phyloP scores from a whole-genome alignment of 2,329 filamentous ascomycete species.

The Diaporthe citriasiana region DNA sequence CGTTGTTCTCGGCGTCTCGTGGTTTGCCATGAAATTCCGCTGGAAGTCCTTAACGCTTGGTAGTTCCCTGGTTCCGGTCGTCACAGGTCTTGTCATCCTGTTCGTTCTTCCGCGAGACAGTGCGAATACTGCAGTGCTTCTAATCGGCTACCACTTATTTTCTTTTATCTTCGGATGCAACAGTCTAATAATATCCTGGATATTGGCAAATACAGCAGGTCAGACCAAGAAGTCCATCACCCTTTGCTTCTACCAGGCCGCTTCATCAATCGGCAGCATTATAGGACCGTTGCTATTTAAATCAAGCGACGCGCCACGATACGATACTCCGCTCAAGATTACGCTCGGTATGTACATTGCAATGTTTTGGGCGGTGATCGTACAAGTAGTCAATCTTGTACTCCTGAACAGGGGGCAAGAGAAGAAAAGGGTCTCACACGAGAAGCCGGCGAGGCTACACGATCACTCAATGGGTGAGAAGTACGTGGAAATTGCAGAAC shows the following conservation, averaged over 20 bases:
- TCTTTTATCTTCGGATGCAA: conserved; percentile 77
- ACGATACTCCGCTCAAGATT: conserved; percentile 68
- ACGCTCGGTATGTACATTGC: conserved; percentile 69
- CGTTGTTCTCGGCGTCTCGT: conserved; percentile 71
- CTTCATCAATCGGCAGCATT: conserved; percentile 74
- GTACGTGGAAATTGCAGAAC: conserved; percentile 54
- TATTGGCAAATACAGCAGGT: conserved; percentile 77
- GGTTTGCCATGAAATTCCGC: conserved; percentile 67
- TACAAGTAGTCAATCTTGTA: conserved; percentile 69
- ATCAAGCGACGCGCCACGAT: conserved; percentile 68
- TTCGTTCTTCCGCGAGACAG: conserved; percentile 64
- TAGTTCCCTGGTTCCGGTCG: conserved; percentile 69
- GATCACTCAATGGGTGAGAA: conserved; percentile 72
- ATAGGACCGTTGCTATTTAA: conserved; percentile 75
- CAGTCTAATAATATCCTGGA: conserved; percentile 77
- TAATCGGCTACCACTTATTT: conserved; percentile 75
- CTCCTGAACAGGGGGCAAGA: conserved; percentile 71
- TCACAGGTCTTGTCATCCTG: conserved; percentile 71
- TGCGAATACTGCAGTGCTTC: conserved; percentile 60
- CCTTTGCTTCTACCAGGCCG: conserved; percentile 75
- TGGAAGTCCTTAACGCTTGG: conserved; percentile 71
- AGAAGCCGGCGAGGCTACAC: conserved; percentile 71
- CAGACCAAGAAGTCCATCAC: conserved; percentile 76
- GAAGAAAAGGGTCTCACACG: conserved; percentile 67
- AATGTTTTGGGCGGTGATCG: conserved; percentile 63